Evolutionary conservation across 257 asterid genomes (phyloP).

Genomic region (Voacanga thouarsii): DNA sequence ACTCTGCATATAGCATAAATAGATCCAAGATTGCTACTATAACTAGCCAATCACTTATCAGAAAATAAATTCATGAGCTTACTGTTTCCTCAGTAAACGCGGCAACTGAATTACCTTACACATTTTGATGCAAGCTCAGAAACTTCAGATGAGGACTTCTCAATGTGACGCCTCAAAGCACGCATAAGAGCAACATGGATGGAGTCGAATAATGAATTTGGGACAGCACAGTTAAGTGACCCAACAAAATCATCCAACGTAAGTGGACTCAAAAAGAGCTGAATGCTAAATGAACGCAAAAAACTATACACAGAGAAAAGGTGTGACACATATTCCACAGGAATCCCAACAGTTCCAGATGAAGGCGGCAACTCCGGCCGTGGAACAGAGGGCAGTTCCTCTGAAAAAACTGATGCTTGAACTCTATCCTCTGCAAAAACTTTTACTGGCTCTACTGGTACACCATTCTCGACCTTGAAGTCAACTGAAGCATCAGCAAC

Average conservation of each 20-base stretch:
- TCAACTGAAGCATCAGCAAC: not conserved
- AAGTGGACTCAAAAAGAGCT: constrained; percentile 85
- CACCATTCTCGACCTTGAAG: constrained; percentile 6
- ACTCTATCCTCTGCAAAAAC: constrained; percentile 47
- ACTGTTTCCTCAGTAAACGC: not conserved
- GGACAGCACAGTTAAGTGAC: constrained; percentile 53
- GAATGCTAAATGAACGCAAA: constrained; percentile 90
- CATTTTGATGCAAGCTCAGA: constrained; percentile 59
- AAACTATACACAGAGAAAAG: constrained; percentile 75
- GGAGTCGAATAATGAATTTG: constrained; percentile 71
- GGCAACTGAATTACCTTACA: constrained; percentile 52
- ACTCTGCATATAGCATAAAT: not conserved
- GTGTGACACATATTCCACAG: constrained; percentile 64
- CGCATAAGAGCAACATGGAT: constrained; percentile 78
- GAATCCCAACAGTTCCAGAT: constrained; percentile 51
- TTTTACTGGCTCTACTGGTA: not conserved
- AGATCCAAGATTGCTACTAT: constrained; percentile 1
- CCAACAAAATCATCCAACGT: constrained; percentile 75
- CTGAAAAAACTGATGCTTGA: constrained; percentile 14
- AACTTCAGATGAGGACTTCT: constrained; percentile 65
- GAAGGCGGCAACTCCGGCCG: constrained; percentile 75
- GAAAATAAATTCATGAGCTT: not conserved
- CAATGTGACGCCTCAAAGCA: constrained; percentile 73
- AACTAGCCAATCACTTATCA: constrained; percentile 11
- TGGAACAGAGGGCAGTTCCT: constrained; percentile 40